Conservation (phyloP, 2,329 filamentous ascomycete species). For the Ilyonectria robusta region DNA sequence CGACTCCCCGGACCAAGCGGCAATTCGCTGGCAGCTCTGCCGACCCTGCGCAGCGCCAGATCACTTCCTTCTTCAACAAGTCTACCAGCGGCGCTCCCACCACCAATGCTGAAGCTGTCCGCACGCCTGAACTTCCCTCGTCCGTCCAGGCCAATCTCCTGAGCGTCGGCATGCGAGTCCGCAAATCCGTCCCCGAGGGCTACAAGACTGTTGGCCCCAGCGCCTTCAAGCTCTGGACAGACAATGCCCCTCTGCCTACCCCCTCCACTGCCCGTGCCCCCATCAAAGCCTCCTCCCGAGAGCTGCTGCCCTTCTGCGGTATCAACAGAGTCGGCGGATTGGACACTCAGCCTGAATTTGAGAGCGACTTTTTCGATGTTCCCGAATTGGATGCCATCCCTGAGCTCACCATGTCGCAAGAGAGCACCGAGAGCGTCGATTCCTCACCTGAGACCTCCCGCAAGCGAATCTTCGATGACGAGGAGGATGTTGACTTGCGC, state of each 20-base stretch:
- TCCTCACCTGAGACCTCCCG: conserved; percentile 50
- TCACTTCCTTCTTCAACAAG: conserved; percentile 73
- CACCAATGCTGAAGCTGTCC: conserved; percentile 44
- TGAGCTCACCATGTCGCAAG: conserved; percentile 69
- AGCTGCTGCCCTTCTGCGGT: conserved; percentile 86
- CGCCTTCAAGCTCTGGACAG: conserved; percentile 67
- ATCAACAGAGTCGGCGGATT: conserved; percentile 82
- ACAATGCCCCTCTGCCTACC: conserved; percentile 45
- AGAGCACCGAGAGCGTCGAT: conserved; percentile 60
- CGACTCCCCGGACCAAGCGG: conserved; percentile 70
- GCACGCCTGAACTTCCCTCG: conserved; percentile 69
- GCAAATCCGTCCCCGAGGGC: conserved; percentile 93
- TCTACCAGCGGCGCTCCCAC: conserved; percentile 47
- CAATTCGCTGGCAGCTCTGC: conserved; percentile 72
- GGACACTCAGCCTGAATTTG: conserved; percentile 68
- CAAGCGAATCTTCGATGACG: conserved; percentile 65
- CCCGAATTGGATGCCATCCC: conserved; percentile 59
- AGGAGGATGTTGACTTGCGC: conserved; percentile 54
- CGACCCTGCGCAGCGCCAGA: conserved; percentile 72
- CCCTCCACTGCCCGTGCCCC: conserved; percentile 29
- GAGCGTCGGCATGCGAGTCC: conserved; percentile 92
- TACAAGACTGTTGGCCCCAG: conserved; percentile 80
- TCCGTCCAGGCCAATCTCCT: conserved; percentile 86
- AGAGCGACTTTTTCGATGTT: conserved; percentile 44
- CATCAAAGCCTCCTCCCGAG: conserved; percentile 59